These are phyloP conservation scores for Kwoniella bestiolae DNA, from an alignment of 768 basidiomycete species.

Conservation along the genomic window DNA sequence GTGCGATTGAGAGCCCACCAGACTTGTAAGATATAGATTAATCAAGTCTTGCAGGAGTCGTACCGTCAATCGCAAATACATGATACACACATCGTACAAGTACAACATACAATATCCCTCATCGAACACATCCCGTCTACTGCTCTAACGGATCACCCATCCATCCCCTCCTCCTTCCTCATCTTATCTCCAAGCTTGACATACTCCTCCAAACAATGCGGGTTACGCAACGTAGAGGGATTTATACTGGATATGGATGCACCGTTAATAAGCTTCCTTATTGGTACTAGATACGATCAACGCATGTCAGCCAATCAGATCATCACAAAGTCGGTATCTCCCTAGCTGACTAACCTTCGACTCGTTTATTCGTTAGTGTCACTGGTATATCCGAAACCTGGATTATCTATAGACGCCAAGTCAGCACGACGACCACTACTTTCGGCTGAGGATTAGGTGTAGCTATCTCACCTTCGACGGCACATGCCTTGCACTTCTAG, in stretches of 20 bases:
- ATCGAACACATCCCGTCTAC: too few species aligned
- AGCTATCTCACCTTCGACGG: conserved; percentile 66
- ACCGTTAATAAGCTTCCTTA: conserved; percentile 69
- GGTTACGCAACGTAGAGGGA: conserved; percentile 72
- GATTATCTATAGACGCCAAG: conserved; percentile 62
- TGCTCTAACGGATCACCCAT: background rate
- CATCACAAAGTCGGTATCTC: too few species aligned
- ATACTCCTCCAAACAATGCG: conserved; percentile 71
- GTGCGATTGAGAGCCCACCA: too few species aligned
- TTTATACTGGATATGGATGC: conserved; percentile 71
- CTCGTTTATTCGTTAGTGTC: conserved; percentile 78
- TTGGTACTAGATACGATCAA: too few species aligned
- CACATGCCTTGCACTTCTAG: conserved; percentile 75
- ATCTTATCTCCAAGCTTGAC: conserved; percentile 61
- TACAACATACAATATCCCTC: too few species aligned
- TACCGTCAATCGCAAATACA: too few species aligned
- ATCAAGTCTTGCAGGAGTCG: too few species aligned
- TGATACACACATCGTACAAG: too few species aligned
- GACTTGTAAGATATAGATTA: too few species aligned
- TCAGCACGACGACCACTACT: too few species aligned
- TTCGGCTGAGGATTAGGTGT: too few species aligned
- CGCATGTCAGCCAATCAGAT: too few species aligned
- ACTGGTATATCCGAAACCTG: conserved; percentile 74
- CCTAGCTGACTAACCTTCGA: conserved; percentile 69
- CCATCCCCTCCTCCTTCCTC: conserved; percentile 60